Conservation (phyloP, 1,139 yeast species). For the Kodamaea fungicola region DNA sequence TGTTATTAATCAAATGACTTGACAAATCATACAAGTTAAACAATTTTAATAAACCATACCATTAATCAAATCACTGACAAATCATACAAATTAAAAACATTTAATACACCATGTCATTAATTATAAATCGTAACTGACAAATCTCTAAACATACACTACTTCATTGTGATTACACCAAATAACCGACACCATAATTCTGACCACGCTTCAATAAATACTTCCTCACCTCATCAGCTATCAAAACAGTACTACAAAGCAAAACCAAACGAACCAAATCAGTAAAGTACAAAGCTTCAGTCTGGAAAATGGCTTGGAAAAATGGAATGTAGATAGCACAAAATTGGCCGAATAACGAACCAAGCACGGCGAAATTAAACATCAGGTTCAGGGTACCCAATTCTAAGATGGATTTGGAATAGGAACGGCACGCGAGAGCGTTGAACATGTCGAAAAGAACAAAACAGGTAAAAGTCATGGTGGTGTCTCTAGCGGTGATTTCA, state of each 20-base stretch:
- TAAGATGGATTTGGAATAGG: constrained; percentile 74
- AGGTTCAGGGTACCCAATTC: constrained; percentile 76
- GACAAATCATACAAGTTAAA: too few relatives aligned
- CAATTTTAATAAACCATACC: too few relatives aligned
- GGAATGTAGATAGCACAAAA: constrained; percentile 90
- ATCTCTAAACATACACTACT: too few relatives aligned
- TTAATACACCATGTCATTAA: too few relatives aligned
- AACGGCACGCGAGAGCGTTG: constrained; percentile 90
- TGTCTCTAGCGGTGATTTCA: constrained; percentile 83
- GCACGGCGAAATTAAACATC: constrained; percentile 91
- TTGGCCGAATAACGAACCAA: constrained; percentile 90
- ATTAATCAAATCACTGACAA: too few relatives aligned
- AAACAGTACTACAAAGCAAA: constrained; percentile 70
- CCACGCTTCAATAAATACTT: constrained; percentile 37
- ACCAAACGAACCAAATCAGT: constrained; percentile 64
- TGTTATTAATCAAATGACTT: too few relatives aligned
- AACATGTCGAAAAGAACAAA: constrained; percentile 95
- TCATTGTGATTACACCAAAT: neutral
- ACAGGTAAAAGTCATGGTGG: constrained; percentile 98
- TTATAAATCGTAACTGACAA: too few relatives aligned
- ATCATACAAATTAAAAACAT: too few relatives aligned
- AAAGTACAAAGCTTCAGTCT: constrained; percentile 80
- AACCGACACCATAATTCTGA: neutral
- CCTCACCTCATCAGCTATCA: constrained; percentile 79
- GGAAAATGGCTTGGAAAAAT: constrained; percentile 86